phyloP scores from a whole-genome alignment of 1,284 basidiomycete genomes.

The Rhodotorula sp. region DNA sequence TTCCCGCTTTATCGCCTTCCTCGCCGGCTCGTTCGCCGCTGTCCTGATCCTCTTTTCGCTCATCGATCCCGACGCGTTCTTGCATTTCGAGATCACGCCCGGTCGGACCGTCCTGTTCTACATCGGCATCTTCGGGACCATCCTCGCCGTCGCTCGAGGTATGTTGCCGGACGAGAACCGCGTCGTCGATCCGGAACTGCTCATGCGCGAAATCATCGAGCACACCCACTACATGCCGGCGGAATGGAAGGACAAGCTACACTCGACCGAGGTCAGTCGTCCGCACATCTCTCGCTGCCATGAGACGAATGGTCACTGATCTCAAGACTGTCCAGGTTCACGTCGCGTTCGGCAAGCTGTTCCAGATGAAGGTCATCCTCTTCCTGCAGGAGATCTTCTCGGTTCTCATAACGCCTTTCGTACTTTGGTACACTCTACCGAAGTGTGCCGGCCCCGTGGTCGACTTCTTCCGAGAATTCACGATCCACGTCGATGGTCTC shows the following conservation, averaged over 20 bases:
- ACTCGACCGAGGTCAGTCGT: slow-evolving; percentile 71
- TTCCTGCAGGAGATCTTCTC: slow-evolving; percentile 85
- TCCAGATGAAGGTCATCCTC: slow-evolving; percentile 80
- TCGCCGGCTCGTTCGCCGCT: slow-evolving; percentile 93
- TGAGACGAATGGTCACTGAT: no score
- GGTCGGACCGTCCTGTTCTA: slow-evolving; percentile 93
- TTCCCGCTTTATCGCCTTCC: slow-evolving; percentile 90
- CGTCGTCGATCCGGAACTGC: slow-evolving; percentile 88
- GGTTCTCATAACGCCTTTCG: slow-evolving; percentile 88
- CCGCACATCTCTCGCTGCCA: no score
- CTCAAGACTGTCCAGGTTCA: slow-evolving; percentile 63
- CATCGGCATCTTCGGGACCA: slow-evolving; percentile 77
- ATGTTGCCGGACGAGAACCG: slow-evolving; percentile 93
- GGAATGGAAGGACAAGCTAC: slow-evolving; percentile 83
- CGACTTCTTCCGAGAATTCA: slow-evolving; percentile 95
- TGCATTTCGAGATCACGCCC: slow-evolving; percentile 91
- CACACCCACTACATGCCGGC: slow-evolving; percentile 95
- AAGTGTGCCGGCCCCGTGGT: slow-evolving; percentile 81
- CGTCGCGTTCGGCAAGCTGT: slow-evolving; percentile 80
- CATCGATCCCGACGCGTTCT: slow-evolving; percentile 73
- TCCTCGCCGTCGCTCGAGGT: slow-evolving; percentile 83
- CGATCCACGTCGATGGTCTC: slow-evolving; percentile 90
- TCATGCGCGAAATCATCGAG: slow-evolving; percentile 85
- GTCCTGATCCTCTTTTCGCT: slow-evolving; percentile 87
- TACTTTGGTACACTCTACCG: slow-evolving; percentile 89